Evolutionary conservation across 257 asterid genomes (phyloP), one percentile per base, ranked within the genome.

Genomic region (Przewalskia tangutica): DNA sequence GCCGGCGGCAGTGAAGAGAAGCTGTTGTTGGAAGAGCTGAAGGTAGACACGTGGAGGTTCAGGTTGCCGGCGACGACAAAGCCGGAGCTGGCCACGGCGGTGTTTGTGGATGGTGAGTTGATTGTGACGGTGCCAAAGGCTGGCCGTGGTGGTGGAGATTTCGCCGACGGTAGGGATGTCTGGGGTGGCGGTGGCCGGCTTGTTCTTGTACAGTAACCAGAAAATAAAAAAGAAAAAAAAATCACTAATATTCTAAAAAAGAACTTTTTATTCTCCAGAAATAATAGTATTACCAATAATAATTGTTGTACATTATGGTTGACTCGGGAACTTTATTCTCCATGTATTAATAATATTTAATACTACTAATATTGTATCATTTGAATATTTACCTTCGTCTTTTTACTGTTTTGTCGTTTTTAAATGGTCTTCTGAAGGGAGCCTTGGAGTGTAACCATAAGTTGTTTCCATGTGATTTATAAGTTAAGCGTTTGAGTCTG

Each of bases 21-120:
- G 13, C 76, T 93, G 84, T 79, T 79, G 62, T 60, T 91, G 84
- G 94, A 91, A 53, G 58, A 87, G 42, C 77, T 93, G 89, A 85
- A 87, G 63, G 46, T 93, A 1, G 93, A 93, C 84, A 82, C 89
- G 53, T 93, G 97, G 95, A 81, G 94, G 86, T 93, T 83, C 66
- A 86, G 95, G 12, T 76, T 93, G 85, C 95, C 95, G 1, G 83
- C 84, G 0, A 64, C 89, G 0, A 84, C 91, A 0, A 87, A 38
- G 32, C 91, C 94, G n/a, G 92, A 89, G 88, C 79, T 85, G 60
- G 91, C 92, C 12, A 82, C 86, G 12, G 93, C 93, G 8, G 89
- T 23, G 51, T 83, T 86, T 6, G 83, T 51, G 8, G 90, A 85
- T 1, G 91, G 92, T 3, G 83, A 89, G 76, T 88, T 93, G 2